Base-by-base conservation (phyloP, 768 basidiomycete species). In the Leccinellum rugosiceps region DNA sequence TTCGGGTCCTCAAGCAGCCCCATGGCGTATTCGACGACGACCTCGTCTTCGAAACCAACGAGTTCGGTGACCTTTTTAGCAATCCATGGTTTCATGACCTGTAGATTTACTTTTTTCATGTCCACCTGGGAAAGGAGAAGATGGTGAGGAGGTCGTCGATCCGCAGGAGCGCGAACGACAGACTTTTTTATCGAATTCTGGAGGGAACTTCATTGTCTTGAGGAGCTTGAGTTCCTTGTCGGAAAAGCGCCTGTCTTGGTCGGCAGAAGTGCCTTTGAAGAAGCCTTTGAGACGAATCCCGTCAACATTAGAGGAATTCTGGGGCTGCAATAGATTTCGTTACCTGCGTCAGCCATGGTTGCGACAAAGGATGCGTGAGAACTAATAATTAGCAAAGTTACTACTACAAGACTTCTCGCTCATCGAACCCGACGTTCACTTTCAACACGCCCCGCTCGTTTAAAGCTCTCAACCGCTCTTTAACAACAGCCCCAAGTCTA, bases 21-120 rank as follows among this genome's bases (percentile, higher is more conserved):
- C 85, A 94, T 92, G 17, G 94, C 93, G 68, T 97, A 98, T 68
- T 98, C 96, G 28, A 98, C 86, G 43, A 98, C 88, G 44, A 99
- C 87, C 70, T 99, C 97, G 72, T 99, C 97, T 66, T 99, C 97
- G 35, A 98, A 85, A 2, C 95, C 93, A 44, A 94, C 84, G 21
- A 97, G 81, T 57, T 94, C 91, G 3, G 89, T 83, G 56, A 97
- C 88, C 73, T 92, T 90, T 79, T 93, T 94, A 14, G 92, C 90
- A 58, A 98, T 87, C 97, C 97, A 99, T 3, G 94, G 92, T 58
- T 91, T 80, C 68, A 99, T 90, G 64, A 98, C 94, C 17, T 82
- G 78, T 59, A 98, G 65, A 72, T 98, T 97, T 59, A 98, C 94
- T 80, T 98, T 95, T 34, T 92, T 84, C 83, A 95, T 89, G 71